Evolutionary conservation across 2,329 filamentous ascomycete species (phyloP).

Genomic region (Blastomyces silverae): DNA sequence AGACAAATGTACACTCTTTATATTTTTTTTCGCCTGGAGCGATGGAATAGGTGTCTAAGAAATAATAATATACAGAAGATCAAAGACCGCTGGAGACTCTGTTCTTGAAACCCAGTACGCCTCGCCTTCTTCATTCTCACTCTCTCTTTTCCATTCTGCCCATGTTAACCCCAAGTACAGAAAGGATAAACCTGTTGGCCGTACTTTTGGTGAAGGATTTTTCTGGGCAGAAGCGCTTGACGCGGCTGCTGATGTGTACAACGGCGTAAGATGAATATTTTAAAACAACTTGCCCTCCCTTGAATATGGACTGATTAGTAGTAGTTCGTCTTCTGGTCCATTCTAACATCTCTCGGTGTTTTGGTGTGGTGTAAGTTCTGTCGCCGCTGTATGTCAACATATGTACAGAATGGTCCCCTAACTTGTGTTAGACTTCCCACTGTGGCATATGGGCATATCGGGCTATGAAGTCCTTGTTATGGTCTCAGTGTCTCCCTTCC

Average conservation of each 20-base stretch:
- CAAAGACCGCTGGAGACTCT: slow-evolving; percentile 42
- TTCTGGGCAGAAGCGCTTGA: slow-evolving; percentile 69
- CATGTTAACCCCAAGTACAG: slow-evolving; percentile 40
- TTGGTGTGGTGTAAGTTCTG: slow-evolving; percentile 78
- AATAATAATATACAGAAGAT: slow-evolving; percentile 41
- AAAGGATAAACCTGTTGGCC: slow-evolving; percentile 66
- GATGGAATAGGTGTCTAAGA: slow-evolving; percentile 34
- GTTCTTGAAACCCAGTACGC: slow-evolving; percentile 68
- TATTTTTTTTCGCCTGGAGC: slow-evolving; percentile 30
- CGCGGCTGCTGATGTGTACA: slow-evolving; percentile 80
- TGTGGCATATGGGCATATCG: slow-evolving; percentile 99
- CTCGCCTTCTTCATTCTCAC: slow-evolving; percentile 27
- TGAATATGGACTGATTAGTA: slow-evolving; percentile 25
- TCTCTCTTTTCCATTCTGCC: slow-evolving; percentile 24
- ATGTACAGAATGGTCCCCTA: slow-evolving; percentile 17
- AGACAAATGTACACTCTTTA: slow-evolving; percentile 54
- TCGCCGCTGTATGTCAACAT: not conserved
- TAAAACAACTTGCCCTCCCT: not conserved
- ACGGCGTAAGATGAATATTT: slow-evolving; percentile 58
- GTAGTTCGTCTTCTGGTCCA: slow-evolving; percentile 92
- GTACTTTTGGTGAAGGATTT: slow-evolving; percentile 64
- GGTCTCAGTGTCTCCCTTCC: slow-evolving; percentile 69
- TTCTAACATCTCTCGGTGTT: slow-evolving; percentile 80
- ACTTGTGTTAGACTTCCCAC: slow-evolving; percentile 65
- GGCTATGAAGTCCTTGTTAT: slow-evolving; percentile 90